Conservation (phyloP, 345 rosid species). For the Pseudoturritis turrita region DNA sequence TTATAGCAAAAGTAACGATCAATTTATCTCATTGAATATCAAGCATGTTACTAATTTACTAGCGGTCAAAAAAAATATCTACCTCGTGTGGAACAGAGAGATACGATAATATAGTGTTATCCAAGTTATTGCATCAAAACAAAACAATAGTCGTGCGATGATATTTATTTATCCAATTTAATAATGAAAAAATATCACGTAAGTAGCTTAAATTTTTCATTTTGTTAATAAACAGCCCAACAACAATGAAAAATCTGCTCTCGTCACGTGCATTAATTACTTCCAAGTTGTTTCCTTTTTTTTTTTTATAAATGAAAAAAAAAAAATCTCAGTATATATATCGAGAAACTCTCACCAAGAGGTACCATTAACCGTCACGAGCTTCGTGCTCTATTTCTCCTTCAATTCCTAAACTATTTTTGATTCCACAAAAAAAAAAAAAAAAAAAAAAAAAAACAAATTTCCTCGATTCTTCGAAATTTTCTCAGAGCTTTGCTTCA, state of each 20-base stretch:
- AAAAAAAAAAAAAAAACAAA: too few species aligned
- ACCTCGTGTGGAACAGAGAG: background rate
- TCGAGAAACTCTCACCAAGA: constrained; percentile 16
- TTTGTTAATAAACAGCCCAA: background rate
- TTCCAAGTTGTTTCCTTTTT: constrained; percentile 9
- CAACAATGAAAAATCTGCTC: constrained; percentile 25
- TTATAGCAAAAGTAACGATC: constrained; percentile 10
- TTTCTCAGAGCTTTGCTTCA: background rate
- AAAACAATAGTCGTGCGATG: constrained; percentile 10
- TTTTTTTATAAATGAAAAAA: background rate
- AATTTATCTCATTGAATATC: constrained; percentile 5
- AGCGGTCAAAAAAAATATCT: background rate
- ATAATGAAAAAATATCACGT: constrained; percentile 11
- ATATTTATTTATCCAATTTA: constrained; percentile 18
- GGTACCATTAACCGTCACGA: constrained; percentile 7
- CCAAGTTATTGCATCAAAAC: background rate
- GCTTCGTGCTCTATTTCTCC: constrained; percentile 9
- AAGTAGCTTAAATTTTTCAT: background rate
- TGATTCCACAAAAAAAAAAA: background rate
- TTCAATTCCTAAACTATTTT: background rate
- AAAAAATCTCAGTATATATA: constrained; percentile 10
- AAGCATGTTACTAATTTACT: constrained; percentile 15
- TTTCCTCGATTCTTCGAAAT: background rate
- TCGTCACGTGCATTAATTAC: constrained; percentile 53
- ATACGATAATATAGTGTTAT: background rate